Conservation (phyloP, 2,329 filamentous ascomycete genomes). For the Tolypocladium sp. region DNA sequence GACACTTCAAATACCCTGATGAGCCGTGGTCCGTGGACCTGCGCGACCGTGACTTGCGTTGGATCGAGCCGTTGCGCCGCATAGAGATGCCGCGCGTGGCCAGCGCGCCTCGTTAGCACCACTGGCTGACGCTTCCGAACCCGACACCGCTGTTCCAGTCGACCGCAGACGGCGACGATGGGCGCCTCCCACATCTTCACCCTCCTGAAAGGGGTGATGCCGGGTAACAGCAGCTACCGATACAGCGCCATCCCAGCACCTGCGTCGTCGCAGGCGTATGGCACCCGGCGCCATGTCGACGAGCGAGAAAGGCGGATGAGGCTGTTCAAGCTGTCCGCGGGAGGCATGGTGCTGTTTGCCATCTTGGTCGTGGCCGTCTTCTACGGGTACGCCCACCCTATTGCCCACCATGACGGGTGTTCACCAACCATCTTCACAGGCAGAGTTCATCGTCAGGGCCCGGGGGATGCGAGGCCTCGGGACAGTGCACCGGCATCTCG, state of each 20-base stretch:
- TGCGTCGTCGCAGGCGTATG: not conserved
- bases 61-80: not conserved
- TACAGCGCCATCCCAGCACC: slow-evolving; percentile 18
- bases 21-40: not conserved
- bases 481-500: slow-evolving; percentile 45
- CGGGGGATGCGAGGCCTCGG: slow-evolving; percentile 14
- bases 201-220: slow-evolving; percentile 7
- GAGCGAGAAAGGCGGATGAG: slow-evolving; percentile 2
- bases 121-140: not conserved
- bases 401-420: not conserved
- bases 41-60: not conserved
- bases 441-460: not conserved
- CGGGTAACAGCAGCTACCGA: slow-evolving; percentile 13
- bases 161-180: slow-evolving; percentile 3
- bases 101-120: not conserved
- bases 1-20: not conserved
- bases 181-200: slow-evolving; percentile 1
- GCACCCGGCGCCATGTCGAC: not conserved
- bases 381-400: slow-evolving; percentile 7
- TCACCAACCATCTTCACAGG: not conserved
- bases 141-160: not conserved
- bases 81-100: not conserved
- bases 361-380: slow-evolving; percentile 6
- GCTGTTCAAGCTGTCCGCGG: slow-evolving; percentile 8
- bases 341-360: slow-evolving; percentile 7